Base-by-base conservation (phyloP, 768 basidiomycete species). In the Russula olivacea region DNA sequence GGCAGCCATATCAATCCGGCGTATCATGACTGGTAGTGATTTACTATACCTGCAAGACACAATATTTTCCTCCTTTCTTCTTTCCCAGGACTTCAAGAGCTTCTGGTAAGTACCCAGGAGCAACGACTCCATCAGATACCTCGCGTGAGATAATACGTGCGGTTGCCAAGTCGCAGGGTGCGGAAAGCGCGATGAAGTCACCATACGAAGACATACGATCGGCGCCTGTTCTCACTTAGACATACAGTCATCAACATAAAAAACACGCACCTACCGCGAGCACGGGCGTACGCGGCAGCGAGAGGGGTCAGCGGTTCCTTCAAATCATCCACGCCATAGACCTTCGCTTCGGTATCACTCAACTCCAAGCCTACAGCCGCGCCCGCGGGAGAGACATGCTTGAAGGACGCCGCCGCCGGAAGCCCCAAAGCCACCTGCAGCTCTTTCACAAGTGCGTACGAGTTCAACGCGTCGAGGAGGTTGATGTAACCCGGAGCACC, bases 171-270 rank as follows among this genome's bases (percentile, higher is more conserved):
- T 99, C 97, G 76, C 95, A 97, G 21, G 87, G 84, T 30, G 89
- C 87, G 19, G 94, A 97, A 14, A 99, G 81, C 0, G 94, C 97
- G 69, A 99, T 95, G 73, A 98, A 99, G 77, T 99, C 97, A 5
- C 97, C 97, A 73, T 98, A 99, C 2, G 96, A 98, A 1, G 96
- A 98, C 97, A 99, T 99, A 58, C 97, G 87, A 73, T 99, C 97
- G 25, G 97, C 96, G 61, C 94, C 91, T 91, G 67, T 6, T 51
- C 59, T 21, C 3, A 2, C 19, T 67, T 60, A 34, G 66, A 28
- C 23, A 54, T 11, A 15, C 48, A 52, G 38, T 25, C 34, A 32
- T 55, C 38, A 45, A n/a, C 36, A 34, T 40, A 19, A 38, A 5
- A 34, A 12, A 52, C 0, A 45, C 55, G 30, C 36, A 41, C 69